Evolutionary conservation across 1,139 yeast genomes (phyloP), one percentile per base, ranked within the genome.

Genomic region (Hansenula lynferdii): DNA sequence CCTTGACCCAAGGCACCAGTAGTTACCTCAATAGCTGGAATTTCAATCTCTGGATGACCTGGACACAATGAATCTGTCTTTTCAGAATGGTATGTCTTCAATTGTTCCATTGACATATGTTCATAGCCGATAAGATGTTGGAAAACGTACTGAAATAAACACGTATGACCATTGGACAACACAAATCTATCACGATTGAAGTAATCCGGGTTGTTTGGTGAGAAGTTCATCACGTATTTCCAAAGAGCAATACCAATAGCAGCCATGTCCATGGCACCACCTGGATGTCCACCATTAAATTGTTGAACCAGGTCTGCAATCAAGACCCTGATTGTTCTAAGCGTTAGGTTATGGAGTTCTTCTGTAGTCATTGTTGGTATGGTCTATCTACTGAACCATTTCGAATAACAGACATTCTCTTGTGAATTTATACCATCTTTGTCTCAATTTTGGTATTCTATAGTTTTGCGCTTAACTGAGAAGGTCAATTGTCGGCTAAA

Each of bases 1-100:
- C 99, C 99, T 72, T 92, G 99, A 63, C 99, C 99, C 58, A 92
- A 79, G 46, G 99, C 98, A 65, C 99, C 99, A 47, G 98, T 90
- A 65, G 98, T 90, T 59, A 90, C 96, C 64, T 94, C 98, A 43
- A 89, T 80, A 62, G 97, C 98, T 42, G 95, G 90, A 39, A 72
- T 60, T 44, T 69, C 73, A 50, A 77, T 76, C 71, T 92, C 97
- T 39, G 98, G 98, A 72, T 92, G 69, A 11, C 67, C 69, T 16
- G 65, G 65, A 38, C 62, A 56, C 28, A 41, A 48, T 8, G 58
- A 54, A 14, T 54, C 50, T 14, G 44, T 28, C 12, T 49, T 49
- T 6, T 43, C 19, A 7, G 59, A 50, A 38, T 58, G 61, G 40
- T 61, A 61, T 11, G 53, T 46, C 42, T 59, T 56, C 45, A 62